phyloP scores from a whole-genome alignment of 2,329 filamentous ascomycete genomes.

The Trichoderma citrinoviride region DNA sequence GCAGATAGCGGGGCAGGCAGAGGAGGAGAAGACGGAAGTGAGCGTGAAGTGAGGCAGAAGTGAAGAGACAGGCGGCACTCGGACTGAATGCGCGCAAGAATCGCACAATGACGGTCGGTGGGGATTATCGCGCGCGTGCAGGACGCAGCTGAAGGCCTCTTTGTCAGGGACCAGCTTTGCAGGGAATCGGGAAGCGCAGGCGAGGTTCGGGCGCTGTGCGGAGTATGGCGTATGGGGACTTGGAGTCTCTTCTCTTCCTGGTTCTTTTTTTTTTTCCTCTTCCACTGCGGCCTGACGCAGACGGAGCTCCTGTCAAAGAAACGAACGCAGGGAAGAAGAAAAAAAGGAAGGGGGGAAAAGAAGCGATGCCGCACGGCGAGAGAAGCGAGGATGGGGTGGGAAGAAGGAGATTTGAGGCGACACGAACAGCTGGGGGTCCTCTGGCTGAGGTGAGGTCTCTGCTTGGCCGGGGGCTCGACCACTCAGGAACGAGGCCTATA shows the following conservation, averaged over 20 bases:
- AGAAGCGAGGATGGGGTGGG: constrained; percentile 18
- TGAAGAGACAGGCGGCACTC: constrained; percentile 7
- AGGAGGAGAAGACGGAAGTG: constrained; percentile 15
- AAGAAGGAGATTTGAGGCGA: constrained; percentile 21
- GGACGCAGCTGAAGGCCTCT: constrained; percentile 18
- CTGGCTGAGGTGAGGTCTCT: neutral
- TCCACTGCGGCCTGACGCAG: constrained; percentile 1
- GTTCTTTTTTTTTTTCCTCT: too few species aligned
- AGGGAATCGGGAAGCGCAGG: neutral
- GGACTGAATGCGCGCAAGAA: neutral
- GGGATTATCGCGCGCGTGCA: constrained; percentile 15
- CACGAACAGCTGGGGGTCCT: constrained; percentile 16
- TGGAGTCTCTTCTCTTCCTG: too few species aligned
- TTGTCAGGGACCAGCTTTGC: constrained; percentile 6
- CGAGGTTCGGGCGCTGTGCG: neutral
- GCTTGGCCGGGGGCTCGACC: neutral
- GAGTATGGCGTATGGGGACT: neutral
- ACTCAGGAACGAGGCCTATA: constrained; percentile 7
- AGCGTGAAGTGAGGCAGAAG: constrained; percentile 25
- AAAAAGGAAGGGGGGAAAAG: neutral
- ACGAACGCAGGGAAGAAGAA: neutral
- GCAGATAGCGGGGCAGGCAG: constrained; percentile 2
- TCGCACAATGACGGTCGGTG: constrained; percentile 13
- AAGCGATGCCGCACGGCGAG: constrained; percentile 15
- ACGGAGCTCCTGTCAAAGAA: constrained; percentile 4